Conservation (phyloP, 1,139 yeast species). For the Geotrichum histeridarum region DNA sequence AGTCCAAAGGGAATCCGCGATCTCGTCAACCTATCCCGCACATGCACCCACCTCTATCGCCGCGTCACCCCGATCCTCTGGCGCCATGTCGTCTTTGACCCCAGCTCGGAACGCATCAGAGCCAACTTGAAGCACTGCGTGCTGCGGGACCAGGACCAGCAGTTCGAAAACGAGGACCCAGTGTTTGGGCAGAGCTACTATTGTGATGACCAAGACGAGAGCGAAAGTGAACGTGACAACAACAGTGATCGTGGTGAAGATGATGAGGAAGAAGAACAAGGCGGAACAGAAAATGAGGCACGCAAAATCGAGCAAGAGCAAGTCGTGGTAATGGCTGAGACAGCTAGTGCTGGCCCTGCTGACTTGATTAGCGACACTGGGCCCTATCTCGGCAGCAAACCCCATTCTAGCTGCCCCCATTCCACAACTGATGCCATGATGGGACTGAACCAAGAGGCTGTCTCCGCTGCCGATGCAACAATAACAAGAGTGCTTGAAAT, state of each 20-base stretch:
- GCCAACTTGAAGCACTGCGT: background rate
- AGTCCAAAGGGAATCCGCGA: background rate
- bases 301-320: background rate
- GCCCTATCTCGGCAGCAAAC: too few species aligned
- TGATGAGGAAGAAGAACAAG: background rate
- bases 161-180: background rate
- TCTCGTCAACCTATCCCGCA: background rate
- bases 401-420: too few species aligned
- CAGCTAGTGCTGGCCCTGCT: too few species aligned
- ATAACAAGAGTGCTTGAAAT: background rate
- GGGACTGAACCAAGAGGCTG: background rate
- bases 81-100: slow-evolving; percentile 7
- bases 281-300: background rate
- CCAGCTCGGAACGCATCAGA: background rate
- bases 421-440: too few species aligned
- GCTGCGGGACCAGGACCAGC: background rate
- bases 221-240: background rate
- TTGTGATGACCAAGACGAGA: background rate
- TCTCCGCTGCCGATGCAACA: background rate
- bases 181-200: background rate
- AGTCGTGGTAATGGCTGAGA: too few species aligned
- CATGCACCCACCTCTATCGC: slow-evolving; percentile 3
- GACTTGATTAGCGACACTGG: too few species aligned
- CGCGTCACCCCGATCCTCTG: background rate
- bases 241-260: background rate